Percentiles rank a stretch among this genome's conserved stretches.
phyloP scores from a whole-genome alignment of 257 asterid genomes.

The Nicotiana undulata region DNA sequence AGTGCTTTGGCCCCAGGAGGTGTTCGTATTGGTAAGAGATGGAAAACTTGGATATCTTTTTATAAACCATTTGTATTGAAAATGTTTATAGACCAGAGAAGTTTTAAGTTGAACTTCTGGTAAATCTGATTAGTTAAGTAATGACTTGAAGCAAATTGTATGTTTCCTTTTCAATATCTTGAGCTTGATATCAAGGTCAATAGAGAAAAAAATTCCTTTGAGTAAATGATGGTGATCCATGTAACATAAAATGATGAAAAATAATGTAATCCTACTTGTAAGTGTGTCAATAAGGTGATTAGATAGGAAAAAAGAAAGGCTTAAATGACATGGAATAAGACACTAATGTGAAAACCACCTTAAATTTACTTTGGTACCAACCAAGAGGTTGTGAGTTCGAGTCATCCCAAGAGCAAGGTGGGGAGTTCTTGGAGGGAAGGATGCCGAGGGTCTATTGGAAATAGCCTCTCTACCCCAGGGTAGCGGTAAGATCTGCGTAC shows the following conservation, averaged over 20 bases:
- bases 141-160: background rate
- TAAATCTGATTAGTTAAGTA: background rate
- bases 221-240: too few species aligned
- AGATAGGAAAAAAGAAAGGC: too few species aligned
- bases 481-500: too few species aligned
- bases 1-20: conserved; percentile 99
- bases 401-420: too few species aligned
- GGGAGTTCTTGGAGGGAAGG: too few species aligned
- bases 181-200: background rate
- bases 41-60: background rate
- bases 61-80: background rate
- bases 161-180: background rate
- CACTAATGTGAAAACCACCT: background rate
- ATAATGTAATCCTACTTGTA: too few species aligned
- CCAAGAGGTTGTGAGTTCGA: too few species aligned
- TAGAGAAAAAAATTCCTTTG: too few species aligned
- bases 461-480: too few species aligned
- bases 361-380: background rate
- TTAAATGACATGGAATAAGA: background rate
- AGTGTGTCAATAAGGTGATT: too few species aligned
- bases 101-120: background rate
- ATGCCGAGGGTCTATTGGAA: too few species aligned
- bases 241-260: too few species aligned
- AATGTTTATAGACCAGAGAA: background rate
- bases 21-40: conserved; percentile 84